Conservation (phyloP, 1,139 yeast genomes). For the Magnusiomyces fungicola region DNA sequence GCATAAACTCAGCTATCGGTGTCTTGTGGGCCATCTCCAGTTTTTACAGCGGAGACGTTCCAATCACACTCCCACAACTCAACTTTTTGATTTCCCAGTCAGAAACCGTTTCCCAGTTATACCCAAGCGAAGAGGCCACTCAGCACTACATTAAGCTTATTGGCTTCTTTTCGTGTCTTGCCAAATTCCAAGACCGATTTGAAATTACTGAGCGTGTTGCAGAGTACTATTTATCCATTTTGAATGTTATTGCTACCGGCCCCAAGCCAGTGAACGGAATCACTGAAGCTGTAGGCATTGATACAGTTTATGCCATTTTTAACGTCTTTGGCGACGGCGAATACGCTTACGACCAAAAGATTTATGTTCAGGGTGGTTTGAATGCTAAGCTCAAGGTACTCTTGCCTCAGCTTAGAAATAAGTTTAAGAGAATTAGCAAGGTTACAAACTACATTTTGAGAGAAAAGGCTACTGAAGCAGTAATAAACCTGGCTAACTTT, state of each 20-base stretch:
- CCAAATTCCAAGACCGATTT: constrained; percentile 41
- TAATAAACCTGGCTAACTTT: constrained; percentile 62
- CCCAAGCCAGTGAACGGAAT: constrained; percentile 12
- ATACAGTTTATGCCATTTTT: constrained; percentile 56
- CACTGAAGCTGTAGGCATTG: constrained; percentile 42
- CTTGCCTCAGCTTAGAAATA: constrained; percentile 45
- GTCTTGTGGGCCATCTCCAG: constrained; percentile 55
- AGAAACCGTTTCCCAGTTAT: constrained; percentile 13
- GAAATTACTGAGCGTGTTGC: constrained; percentile 35
- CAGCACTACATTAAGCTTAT: constrained; percentile 25
- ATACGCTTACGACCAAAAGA: constrained; percentile 57
- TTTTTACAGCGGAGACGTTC: constrained; percentile 36
- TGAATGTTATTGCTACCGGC: constrained; percentile 16
- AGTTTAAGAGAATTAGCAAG: constrained; percentile 61
- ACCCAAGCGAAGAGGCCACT: constrained; percentile 20
- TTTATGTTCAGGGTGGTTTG: constrained; percentile 56
- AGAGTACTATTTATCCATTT: constrained; percentile 21
- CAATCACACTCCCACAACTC: constrained; percentile 19
- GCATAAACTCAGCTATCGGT: constrained; percentile 47
- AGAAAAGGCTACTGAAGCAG: constrained; percentile 60
- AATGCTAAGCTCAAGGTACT: constrained; percentile 38
- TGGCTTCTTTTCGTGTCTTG: constrained; percentile 53
- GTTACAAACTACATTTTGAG: constrained; percentile 52
- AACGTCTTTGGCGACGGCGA: constrained; percentile 73
- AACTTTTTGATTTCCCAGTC: constrained; percentile 19